Evolutionary conservation across 2,329 filamentous ascomycete genomes (phyloP).

Genomic region (Mycosphaerella sp.): DNA sequence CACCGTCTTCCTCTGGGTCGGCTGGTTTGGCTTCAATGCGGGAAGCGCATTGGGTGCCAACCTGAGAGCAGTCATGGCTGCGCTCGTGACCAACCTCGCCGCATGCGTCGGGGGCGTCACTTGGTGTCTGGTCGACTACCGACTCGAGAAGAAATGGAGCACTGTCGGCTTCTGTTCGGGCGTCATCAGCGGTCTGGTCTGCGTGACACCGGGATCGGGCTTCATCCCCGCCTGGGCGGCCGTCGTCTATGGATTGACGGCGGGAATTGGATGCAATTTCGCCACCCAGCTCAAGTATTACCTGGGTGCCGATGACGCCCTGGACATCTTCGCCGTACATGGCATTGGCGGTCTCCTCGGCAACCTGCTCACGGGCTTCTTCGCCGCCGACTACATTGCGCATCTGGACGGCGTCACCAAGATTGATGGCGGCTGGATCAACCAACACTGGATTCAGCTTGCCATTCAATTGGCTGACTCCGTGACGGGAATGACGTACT

Average conservation of each 20-base stretch:
- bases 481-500: slow-evolving; percentile 66
- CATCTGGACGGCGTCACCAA: slow-evolving; percentile 63
- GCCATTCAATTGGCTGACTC: slow-evolving; percentile 81
- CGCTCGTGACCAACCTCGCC: slow-evolving; percentile 76
- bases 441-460: slow-evolving; percentile 76
- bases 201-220: slow-evolving; percentile 81
- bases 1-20: slow-evolving; percentile 90
- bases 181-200: slow-evolving; percentile 78
- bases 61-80: slow-evolving; percentile 80
- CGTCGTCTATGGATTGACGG: slow-evolving; percentile 69
- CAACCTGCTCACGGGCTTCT: slow-evolving; percentile 73
- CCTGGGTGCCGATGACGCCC: slow-evolving; percentile 70
- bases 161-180: slow-evolving; percentile 91
- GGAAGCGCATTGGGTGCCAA: slow-evolving; percentile 74
- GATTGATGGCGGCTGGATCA: slow-evolving; percentile 74
- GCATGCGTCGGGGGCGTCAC: slow-evolving; percentile 80
- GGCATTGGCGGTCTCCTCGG: slow-evolving; percentile 71
- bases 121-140: slow-evolving; percentile 84
- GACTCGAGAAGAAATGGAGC: slow-evolving; percentile 84
- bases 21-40: slow-evolving; percentile 97
- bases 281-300: slow-evolving; percentile 87
- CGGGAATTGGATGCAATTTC: slow-evolving; percentile 75
- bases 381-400: slow-evolving; percentile 78
- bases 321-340: slow-evolving; percentile 85
- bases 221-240: slow-evolving; percentile 81